Evolutionary conservation across 2,329 filamentous ascomycete species (phyloP).

Genomic region (Fusarium miscanthi): DNA sequence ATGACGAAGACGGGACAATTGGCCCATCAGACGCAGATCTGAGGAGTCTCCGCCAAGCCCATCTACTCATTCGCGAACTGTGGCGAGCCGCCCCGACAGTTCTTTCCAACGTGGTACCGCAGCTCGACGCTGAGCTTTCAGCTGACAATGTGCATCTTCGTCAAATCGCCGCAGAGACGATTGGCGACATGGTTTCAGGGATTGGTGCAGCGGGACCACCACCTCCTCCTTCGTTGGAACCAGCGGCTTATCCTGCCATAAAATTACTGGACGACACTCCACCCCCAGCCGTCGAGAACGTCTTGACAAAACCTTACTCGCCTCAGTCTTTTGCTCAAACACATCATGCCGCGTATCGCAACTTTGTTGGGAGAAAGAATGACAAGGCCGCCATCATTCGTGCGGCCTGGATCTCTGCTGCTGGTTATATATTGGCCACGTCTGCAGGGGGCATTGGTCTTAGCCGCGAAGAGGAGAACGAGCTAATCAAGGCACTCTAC

Average conservation of each 20-base stretch:
- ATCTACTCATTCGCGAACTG: slow-evolving; percentile 87
- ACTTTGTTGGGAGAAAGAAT: slow-evolving; percentile 84
- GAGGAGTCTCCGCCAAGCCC: slow-evolving; percentile 88
- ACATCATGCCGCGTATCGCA: slow-evolving; percentile 81
- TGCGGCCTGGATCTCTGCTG: slow-evolving; percentile 85
- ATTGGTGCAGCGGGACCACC: slow-evolving; percentile 92
- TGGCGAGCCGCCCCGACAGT: slow-evolving; percentile 93
- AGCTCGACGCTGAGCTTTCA: slow-evolving; percentile 90
- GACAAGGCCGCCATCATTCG: slow-evolving; percentile 88
- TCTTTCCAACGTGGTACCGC: slow-evolving; percentile 91
- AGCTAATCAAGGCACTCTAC: slow-evolving; percentile 77
- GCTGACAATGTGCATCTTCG: slow-evolving; percentile 90
- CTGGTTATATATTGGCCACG: slow-evolving; percentile 88
- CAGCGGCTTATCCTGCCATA: slow-evolving; percentile 84
- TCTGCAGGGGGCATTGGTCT: slow-evolving; percentile 91
- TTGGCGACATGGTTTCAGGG: slow-evolving; percentile 93
- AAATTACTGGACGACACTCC: slow-evolving; percentile 67
- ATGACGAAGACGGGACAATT: slow-evolving; percentile 68
- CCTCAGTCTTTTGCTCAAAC: slow-evolving; percentile 90
- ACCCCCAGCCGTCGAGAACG: slow-evolving; percentile 62
- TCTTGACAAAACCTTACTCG: slow-evolving; percentile 84
- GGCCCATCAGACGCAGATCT: slow-evolving; percentile 86
- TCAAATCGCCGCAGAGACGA: slow-evolving; percentile 88
- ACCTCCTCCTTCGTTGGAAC: slow-evolving; percentile 76
- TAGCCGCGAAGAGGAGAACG: slow-evolving; percentile 82